phyloP scores from a whole-genome alignment of 2,329 filamentous ascomycete genomes.

The Purpureocillium lavendulum region DNA sequence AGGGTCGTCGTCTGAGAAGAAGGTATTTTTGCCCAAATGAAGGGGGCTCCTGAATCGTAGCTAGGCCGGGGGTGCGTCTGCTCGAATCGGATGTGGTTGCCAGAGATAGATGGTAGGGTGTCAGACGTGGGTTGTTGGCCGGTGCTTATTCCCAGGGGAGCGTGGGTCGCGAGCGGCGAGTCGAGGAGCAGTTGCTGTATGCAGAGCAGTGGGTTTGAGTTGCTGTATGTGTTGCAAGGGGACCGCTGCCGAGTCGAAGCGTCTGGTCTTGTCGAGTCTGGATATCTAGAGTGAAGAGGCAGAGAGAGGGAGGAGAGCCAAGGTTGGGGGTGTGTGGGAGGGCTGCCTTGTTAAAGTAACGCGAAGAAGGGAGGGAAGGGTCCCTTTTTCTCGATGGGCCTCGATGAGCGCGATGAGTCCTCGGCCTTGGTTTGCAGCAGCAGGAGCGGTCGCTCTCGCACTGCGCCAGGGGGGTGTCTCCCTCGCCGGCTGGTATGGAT shows the following conservation, averaged over 20 bases:
- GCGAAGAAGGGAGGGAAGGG: constrained; percentile 2
- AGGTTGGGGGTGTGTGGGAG: constrained; percentile 1
- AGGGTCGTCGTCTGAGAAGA: neutral
- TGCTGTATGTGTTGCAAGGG: no score
- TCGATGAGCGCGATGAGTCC: no score
- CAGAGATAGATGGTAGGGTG: neutral
- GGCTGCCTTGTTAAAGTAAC: constrained; percentile 4
- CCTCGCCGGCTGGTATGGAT: no score
- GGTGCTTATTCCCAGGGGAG: no score
- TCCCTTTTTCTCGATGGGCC: no score
- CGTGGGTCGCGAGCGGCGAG: neutral
- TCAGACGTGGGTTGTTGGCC: no score
- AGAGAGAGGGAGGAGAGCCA: neutral
- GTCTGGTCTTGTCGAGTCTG: no score
- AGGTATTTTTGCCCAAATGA: neutral
- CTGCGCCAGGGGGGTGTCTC: no score
- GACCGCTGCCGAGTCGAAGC: no score
- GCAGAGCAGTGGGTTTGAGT: neutral
- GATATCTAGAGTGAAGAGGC: neutral
- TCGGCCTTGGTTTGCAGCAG: no score
- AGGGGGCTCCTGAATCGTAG: neutral
- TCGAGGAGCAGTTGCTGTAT: neutral
- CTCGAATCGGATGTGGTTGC: neutral
- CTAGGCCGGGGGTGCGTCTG: neutral
- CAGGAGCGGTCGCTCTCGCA: no score